phyloP scores from a whole-genome alignment of 306 rosid species.

The Medicago ruthenica region DNA sequence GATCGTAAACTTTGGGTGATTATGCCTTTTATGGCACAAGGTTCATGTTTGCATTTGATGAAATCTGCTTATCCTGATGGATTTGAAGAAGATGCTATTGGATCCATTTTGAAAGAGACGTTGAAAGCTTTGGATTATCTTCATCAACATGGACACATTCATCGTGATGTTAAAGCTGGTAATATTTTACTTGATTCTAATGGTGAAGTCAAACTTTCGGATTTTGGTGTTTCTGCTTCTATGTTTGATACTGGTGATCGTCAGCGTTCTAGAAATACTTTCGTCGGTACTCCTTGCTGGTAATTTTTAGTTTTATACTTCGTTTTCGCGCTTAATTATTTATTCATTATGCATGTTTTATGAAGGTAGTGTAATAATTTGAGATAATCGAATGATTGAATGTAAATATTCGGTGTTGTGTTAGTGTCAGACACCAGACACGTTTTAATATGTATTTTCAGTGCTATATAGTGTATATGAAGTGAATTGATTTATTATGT shows the following conservation, averaged over 20 bases:
- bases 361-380: too few species aligned
- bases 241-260: conserved; percentile 96
- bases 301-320: background rate
- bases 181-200: conserved; percentile 79
- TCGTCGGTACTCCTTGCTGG: conserved; percentile 99
- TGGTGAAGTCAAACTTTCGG: conserved; percentile 89
- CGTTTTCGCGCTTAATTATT: too few species aligned
- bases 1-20: conserved; percentile 86
- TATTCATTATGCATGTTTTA: too few species aligned
- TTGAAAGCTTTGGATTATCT: conserved; percentile 92
- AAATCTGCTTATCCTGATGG: conserved; percentile 89
- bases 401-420: too few species aligned
- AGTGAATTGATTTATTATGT: too few species aligned
- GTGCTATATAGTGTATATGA: too few species aligned
- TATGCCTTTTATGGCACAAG: conserved; percentile 97
- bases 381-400: too few species aligned
- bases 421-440: too few species aligned
- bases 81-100: conserved; percentile 84
- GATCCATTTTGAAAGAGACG: conserved; percentile 82
- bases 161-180: conserved; percentile 98
- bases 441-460: too few species aligned
- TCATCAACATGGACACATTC: conserved; percentile 94
- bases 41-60: conserved; percentile 96
- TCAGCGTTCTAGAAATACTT: conserved; percentile 86
- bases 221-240: conserved; percentile 98